Base-by-base conservation (phyloP, 768 basidiomycete species). In the Hemileccinum rubropunctum region DNA sequence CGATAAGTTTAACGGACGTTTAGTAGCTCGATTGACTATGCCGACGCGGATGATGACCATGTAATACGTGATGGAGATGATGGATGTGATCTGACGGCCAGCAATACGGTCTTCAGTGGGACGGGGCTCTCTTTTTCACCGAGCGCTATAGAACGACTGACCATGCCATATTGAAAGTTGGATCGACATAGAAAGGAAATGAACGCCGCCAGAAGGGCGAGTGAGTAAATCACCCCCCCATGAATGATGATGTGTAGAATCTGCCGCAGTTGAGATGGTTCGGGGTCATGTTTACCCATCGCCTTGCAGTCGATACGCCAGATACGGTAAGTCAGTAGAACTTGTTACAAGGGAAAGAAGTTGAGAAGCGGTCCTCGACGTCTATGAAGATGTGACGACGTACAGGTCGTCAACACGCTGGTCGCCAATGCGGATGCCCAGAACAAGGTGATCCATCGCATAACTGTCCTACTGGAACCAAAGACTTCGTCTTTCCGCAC, bases 1-100 rank as follows among this genome's bases (percentile, higher is more conserved):
- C 3, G 32, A 32, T 3, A 17, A 4, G 4, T 27, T 38, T 13
- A 34, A 9, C 2, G 8, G 4, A 13, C 28, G 43, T 21, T 17
- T 44, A 3, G 34, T 44, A 3, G 34, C 28, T n/a, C 21, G 50
- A 18, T 35, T 42, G 11, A 47, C 38, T 18, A 65, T 13, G 1
- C 65, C 70, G 37, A 73, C 60, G 18, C 73, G 74, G 21, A 75
- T 62, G 35, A 75, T 71, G 32, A 75, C 69, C 71, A 74, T 69
- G 56, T 71, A 72, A 58, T 73, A 75, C 8, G 70, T 67, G 60
- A 75, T 74, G 4, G 67, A 68, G 45, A 73, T 72, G 46, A 73
- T 68, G 20, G 70, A 72, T 11, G 63, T 63, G 42, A 68, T 58
- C 72, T 73, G 23, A 15, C 11, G 11, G 11, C 9, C 28, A 12